Evolutionary conservation across 257 asterid species (phyloP), one percentile per base, ranked within the genome.

Genomic region (Primulina tabacum): DNA sequence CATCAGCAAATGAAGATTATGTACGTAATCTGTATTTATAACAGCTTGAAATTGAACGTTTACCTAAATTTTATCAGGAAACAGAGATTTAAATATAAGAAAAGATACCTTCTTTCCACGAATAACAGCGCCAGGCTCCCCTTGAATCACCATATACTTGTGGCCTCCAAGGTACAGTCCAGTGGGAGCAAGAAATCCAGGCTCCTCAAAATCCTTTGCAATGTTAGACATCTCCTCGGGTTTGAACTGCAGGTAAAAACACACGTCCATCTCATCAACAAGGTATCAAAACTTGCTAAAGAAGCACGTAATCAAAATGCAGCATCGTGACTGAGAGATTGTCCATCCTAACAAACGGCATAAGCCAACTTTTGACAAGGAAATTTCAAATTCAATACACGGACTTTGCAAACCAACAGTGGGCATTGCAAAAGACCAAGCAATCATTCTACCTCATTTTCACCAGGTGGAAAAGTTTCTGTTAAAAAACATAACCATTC

Each of bases 171-270:
- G 70, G 61, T 40, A 50, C 28, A 78, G 60, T 17, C 82, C 82
- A 38, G 71, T 78, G 4, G 82, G 82, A 61, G 82, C 82, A 52
- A 78, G 78, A 73, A 53, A 33, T 62, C 82, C 79, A 73, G 82
- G 82, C 69, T 78, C 82, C 30, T 73, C 82, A 57, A 78, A 78
- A 64, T 78, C 82, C 43, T 78, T 73, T 66, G 55, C 73, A 61
- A 73, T 73, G 34, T 60, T 62, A 6, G 69, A 2, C 17, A 78
- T 74, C 71, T 78, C 82, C 20, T 73, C 75, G n/a, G 72, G 65
- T 53, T 73, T 64, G 32, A 74, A 65, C 79, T 78, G 73, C 8
- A 69, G 0, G n/a, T 32, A 34, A 34, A 6, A 0, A 50, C 4
- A 5, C 1, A 50, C 56, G 55, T 14, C 14, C 55, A 47, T 47